Base-by-base conservation (phyloP, 805 yeast species). In the Kluyveromyces dobzhanskii region DNA sequence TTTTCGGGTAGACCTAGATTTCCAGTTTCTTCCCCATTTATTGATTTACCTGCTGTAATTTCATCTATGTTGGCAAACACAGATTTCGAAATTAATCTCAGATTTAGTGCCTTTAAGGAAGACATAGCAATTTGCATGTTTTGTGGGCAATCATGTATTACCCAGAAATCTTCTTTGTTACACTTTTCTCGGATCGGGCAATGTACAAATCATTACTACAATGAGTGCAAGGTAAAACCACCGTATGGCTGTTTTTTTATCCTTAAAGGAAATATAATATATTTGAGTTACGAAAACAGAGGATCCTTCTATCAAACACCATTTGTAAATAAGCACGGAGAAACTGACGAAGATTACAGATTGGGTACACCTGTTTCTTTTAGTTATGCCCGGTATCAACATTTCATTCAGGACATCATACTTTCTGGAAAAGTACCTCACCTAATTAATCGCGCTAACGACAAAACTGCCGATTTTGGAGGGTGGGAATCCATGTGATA, bases 291-390 rank as follows among this genome's bases (percentile, higher is more conserved):
- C 37, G 81, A 80, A 6, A 80, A 82, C 27, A 43, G 61, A 40
- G 98, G 98, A 0, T 76, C 95, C 1, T 90, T 90, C 56, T 70
- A 75, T 44, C 78, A 77, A 25, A 81, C 94, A 3, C 97, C 97
- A 0, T 90, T 79, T 54, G 61, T 85, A 26, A 95, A 88, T 56
- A 70, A 70, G 26, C 94, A 86, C 57, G 97, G 97, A 1, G 97
- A 88, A 51, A 60, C 78, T 12, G 86, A 88, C 36, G 80, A 78
- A 31, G 88, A 80, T 37, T 66, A 76, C 46, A 82, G 76, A 42
- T 76, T 78, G 35, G 80, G 80, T 1, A 75, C 86, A 38, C 84
- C 94, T 0, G 74, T 88, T 39, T 77, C 70, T 44, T 64, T 92
- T 41, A 76, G 77, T 57, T 59, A 63, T 30, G 61, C 63, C 3